A percentile compares a stretch with the other conserved stretches of the same genome.
phyloP scores from a whole-genome alignment of 164 flowering plant species.

The Santalum album region DNA sequence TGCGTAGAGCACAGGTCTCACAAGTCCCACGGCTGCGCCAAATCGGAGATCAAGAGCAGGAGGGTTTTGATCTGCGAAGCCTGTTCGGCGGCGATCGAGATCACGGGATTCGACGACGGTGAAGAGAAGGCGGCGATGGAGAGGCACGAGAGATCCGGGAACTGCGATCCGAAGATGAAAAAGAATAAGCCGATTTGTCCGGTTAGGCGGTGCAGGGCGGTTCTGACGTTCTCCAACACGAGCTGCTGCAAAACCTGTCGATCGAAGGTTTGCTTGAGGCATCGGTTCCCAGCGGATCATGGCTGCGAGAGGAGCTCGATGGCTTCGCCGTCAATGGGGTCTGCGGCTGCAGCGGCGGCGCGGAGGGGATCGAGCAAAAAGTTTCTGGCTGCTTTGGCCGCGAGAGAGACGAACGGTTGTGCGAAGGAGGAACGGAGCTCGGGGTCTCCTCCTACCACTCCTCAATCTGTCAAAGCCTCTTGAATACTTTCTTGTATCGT shows the following conservation, averaged over 20 bases:
- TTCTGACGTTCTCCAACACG: constrained; percentile 62
- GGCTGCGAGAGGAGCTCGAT: constrained; percentile 23
- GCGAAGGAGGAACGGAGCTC: constrained; percentile 14
- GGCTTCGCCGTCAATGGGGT: not conserved
- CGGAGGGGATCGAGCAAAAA: constrained; percentile 13
- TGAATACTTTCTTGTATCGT: too few relatives aligned
- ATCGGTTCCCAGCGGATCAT: constrained; percentile 80
- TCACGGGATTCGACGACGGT: constrained; percentile 29
- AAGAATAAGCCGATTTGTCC: constrained; percentile 74
- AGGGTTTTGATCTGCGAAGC: constrained; percentile 58
- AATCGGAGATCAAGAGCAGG: constrained; percentile 49
- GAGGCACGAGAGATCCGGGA: constrained; percentile 53
- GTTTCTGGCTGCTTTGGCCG: constrained; percentile 58
- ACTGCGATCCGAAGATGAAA: constrained; percentile 71
- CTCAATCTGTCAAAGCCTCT: constrained; percentile 40
- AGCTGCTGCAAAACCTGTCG: constrained; percentile 55
- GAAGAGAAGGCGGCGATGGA: constrained; percentile 35
- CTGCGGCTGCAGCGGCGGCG: not conserved
- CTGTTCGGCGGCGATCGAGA: constrained; percentile 68
- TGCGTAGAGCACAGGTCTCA: constrained; percentile 73
- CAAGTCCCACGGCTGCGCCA: constrained; percentile 69
- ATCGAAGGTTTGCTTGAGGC: constrained; percentile 63
- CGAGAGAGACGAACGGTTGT: constrained; percentile 44
- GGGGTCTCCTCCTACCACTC: constrained; percentile 13
- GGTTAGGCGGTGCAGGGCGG: constrained; percentile 58